Evolutionary conservation across 208 protist species (phyloP).

Genomic region (Crithidia brevicula): DNA sequence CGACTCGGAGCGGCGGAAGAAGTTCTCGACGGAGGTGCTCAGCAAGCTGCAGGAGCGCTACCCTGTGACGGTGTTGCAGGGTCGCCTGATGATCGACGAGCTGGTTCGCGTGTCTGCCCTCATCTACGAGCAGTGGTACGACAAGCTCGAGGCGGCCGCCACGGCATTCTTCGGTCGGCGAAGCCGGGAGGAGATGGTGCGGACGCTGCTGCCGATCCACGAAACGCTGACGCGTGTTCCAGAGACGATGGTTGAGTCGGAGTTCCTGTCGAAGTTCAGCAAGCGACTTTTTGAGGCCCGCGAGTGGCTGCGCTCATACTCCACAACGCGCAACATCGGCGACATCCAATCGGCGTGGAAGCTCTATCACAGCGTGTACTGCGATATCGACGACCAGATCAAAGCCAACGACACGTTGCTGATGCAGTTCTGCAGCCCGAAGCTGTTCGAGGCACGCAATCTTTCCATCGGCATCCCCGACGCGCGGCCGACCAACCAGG

Average conservation of each 20-base stretch:
- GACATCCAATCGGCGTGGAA: conserved; percentile 87
- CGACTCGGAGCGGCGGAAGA: conserved; percentile 72
- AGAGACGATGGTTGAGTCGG: conserved; percentile 95
- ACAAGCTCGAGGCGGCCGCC: conserved; percentile 95
- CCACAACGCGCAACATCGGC: conserved; percentile 51
- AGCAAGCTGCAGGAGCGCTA: conserved; percentile 67
- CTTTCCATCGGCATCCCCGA: conserved; percentile 82
- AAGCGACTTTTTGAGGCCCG: conserved; percentile 62
- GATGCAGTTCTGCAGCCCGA: conserved; percentile 84
- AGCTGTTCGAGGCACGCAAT: conserved; percentile 80
- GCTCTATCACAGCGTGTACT: conserved; percentile 85
- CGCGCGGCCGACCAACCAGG: conserved; percentile 80
- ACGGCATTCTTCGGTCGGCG: conserved; percentile 95
- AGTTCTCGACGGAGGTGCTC: conserved; percentile 75
- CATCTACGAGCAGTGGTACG: conserved; percentile 94
- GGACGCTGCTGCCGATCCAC: conserved; percentile 91
- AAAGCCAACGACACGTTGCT: conserved; percentile 53
- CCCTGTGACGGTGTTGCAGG: conserved; percentile 91
- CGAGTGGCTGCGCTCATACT: conserved; percentile 76
- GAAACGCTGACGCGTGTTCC: conserved; percentile 93
- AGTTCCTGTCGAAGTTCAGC: conserved; percentile 90
- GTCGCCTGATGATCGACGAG: conserved; percentile 95
- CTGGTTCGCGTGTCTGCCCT: conserved; percentile 98
- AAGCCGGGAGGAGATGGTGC: conserved; percentile 88
- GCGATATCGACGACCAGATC: conserved; percentile 78